Conservation (phyloP, 495 filamentous ascomycete genomes). For the Cairneyella variabilis region DNA sequence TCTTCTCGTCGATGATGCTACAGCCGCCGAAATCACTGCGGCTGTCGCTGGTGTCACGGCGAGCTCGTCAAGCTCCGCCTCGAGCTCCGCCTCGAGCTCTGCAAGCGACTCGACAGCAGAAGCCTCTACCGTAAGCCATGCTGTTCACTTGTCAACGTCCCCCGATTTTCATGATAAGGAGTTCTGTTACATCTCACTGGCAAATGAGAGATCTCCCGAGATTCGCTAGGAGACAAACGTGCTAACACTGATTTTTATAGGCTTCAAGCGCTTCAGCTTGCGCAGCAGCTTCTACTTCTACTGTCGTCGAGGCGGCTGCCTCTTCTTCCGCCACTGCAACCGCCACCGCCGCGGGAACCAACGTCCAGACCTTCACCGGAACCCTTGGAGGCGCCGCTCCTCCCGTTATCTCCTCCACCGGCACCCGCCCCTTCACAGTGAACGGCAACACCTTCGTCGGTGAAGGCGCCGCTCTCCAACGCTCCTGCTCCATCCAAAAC, state of each 20-base stretch:
- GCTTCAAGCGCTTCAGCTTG: neutral
- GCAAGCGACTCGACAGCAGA: too few species aligned
- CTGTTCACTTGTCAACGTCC: too few species aligned
- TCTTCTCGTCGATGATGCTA: conserved; percentile 55
- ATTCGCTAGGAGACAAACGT: too few species aligned
- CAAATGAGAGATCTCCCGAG: too few species aligned
- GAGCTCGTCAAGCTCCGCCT: neutral
- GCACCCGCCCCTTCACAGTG: conserved; percentile 48
- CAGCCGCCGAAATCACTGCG: conserved; percentile 49
- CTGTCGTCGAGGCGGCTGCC: conserved; percentile 24
- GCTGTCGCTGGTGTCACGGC: conserved; percentile 37
- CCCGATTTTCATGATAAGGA: too few species aligned
- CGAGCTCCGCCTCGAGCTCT: conserved; percentile 2
- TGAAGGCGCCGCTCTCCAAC: conserved; percentile 43
- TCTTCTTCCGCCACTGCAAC: conserved; percentile 12
- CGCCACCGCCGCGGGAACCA: conserved; percentile 9
- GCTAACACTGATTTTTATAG: conserved; percentile 14
- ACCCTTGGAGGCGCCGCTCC: conserved; percentile 48
- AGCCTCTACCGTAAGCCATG: too few species aligned
- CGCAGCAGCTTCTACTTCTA: neutral
- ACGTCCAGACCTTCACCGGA: conserved; percentile 55
- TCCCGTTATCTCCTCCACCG: conserved; percentile 40
- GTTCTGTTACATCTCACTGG: too few species aligned
- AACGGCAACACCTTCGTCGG: conserved; percentile 51
- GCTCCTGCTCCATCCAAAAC: conserved; percentile 53